Base-by-base conservation (phyloP, 352 stramenopile genomes). In the Thalassiosira oceanica region DNA sequence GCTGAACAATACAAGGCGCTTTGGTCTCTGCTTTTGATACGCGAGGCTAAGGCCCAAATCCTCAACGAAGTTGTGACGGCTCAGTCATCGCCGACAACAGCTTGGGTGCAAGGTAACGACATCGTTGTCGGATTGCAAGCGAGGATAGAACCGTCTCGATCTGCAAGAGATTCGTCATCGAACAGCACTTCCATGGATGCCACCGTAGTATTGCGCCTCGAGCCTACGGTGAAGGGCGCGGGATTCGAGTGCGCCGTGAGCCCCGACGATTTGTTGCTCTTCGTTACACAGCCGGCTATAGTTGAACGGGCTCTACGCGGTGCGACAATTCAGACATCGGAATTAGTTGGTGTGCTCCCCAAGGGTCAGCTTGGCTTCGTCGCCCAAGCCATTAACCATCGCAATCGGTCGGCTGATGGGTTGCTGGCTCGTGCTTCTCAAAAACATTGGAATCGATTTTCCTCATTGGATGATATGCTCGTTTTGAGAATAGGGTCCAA, bases 21-120 rank as follows among this genome's bases (percentile, higher is more conserved):
- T 21, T 82, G 65, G 72, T 53, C 72, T 27, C 61, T 61, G 10
- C 61, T 82, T 20, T 54, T 73, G 8, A 66, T 82, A 33, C 39
- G 67, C 11, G 72, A 82, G 46, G 55, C 65, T 7, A 81, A 78
- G 46, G 72, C 72, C 54, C 72, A 81, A 45, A 21, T 80, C 1
- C 26, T 80, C 28, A 74, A 63, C 18, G 71, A 80, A 26, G 52
- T 72, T 7, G 53, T 78, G 7, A 45, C 67, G 18, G 51, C 60
- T 28, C 67, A 78, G 60, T 64, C 61, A 48, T 64, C 54, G 37
- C 21, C 39, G 26, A 28, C 31, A 26, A 63, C 66, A 42, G n/a
- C 53, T 16, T 65, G 48, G 54, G 54, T 74, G 13, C 45, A 62
- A 45, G 28, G 53, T 18, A 39, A 16, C 10, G 26, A 50, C 11